Evolutionary conservation across 2,329 filamentous ascomycete genomes (phyloP).

Genomic region (Chaetomiaceae sp.): DNA sequence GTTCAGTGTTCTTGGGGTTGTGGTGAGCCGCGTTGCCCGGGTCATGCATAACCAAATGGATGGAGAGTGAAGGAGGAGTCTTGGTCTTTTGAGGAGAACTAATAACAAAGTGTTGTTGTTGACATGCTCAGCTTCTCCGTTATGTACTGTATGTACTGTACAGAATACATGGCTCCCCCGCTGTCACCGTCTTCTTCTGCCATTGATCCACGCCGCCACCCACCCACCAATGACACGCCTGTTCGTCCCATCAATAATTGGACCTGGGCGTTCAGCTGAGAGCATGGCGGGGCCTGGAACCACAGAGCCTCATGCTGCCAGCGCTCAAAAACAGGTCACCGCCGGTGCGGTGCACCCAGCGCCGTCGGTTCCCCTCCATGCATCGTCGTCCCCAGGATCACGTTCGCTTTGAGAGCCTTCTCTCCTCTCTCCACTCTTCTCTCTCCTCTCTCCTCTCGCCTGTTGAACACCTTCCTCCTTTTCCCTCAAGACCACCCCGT

Average conservation of each 20-base stretch:
- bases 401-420: no score
- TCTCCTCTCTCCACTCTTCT: no score
- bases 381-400: no score
- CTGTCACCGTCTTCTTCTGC: no score
- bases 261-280: constrained; percentile 8
- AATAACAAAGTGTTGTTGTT: no score
- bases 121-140: no score
- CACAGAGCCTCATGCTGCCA: constrained; percentile 6
- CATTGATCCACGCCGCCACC: background rate
- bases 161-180: no score
- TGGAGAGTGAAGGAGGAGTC: no score
- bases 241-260: background rate
- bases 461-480: background rate
- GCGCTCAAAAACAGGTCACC: constrained; percentile 9
- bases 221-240: constrained; percentile 4
- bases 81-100: no score
- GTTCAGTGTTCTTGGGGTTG: background rate
- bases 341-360: background rate
- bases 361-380: background rate
- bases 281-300: background rate
- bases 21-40: no score
- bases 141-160: no score
- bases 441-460: background rate
- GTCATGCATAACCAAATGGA: no score
- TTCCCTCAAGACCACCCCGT: background rate